phyloP scores from a whole-genome alignment of 148 eudicot species.

The Rhododendron ferrugineum region DNA sequence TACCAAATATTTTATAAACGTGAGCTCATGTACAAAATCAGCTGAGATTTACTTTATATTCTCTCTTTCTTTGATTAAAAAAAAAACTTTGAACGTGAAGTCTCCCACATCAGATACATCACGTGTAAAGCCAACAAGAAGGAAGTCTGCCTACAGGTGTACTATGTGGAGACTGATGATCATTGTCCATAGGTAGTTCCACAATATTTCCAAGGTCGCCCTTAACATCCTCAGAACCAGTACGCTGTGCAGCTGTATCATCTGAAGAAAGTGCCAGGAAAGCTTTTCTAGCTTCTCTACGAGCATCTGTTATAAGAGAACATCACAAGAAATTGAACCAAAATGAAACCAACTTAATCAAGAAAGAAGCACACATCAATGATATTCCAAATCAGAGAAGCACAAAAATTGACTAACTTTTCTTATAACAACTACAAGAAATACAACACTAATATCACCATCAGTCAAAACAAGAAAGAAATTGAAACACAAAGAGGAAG shows the following conservation, averaged over 20 bases:
- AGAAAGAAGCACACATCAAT: background rate
- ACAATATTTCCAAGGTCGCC: constrained; percentile 28
- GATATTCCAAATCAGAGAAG: background rate
- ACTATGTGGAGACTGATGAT: constrained; percentile 33
- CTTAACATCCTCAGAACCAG: constrained; percentile 28
- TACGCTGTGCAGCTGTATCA: constrained; percentile 21
- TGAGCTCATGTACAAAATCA: background rate
- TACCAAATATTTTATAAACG: background rate
- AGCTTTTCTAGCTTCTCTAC: constrained; percentile 84
- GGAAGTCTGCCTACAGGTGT: constrained; percentile 43
- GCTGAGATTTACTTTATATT: background rate
- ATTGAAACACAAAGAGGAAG: background rate
- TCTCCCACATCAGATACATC: background rate
- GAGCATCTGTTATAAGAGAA: constrained; percentile 44
- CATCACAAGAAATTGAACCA: background rate
- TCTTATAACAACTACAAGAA: background rate
- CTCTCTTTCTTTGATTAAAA: background rate
- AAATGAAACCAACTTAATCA: background rate
- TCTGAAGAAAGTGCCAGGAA: constrained; percentile 64
- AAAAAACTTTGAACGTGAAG: background rate
- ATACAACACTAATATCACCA: background rate
- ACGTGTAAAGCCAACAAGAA: background rate
- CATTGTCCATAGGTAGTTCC: constrained; percentile 35
- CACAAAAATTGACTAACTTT: background rate
- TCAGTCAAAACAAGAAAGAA: background rate